Evolutionary conservation across 139 green algal genomes (phyloP).

Genomic region (Coelastrella sp.): DNA sequence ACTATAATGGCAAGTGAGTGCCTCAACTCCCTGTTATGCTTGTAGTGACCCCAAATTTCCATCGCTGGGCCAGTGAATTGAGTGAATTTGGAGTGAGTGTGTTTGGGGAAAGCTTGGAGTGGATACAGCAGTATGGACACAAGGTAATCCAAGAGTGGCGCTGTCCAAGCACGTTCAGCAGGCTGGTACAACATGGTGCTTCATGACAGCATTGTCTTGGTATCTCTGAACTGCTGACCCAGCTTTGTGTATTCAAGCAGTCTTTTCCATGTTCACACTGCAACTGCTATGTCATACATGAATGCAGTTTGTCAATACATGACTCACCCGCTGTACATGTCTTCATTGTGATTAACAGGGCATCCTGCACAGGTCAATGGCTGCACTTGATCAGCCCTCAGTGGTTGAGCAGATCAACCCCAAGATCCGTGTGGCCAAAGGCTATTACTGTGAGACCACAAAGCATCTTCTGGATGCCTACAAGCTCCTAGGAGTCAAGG

Average conservation of each 20-base stretch:
- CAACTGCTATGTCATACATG: too few relatives aligned
- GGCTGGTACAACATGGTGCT: too few relatives aligned
- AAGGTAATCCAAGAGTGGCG: too few relatives aligned
- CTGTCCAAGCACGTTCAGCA: too few relatives aligned
- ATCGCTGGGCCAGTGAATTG: slow-evolving; percentile 13
- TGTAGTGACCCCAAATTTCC: slow-evolving; percentile 32
- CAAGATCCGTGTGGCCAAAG: slow-evolving; percentile 22
- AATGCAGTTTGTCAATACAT: too few relatives aligned
- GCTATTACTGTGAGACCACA: slow-evolving; percentile 10
- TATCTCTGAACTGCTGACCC: too few relatives aligned
- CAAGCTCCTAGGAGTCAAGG: slow-evolving; percentile 1
- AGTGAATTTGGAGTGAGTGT: slow-evolving; percentile 31
- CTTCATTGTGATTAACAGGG: too few relatives aligned
- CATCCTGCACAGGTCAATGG: slow-evolving; percentile 23
- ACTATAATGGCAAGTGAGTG: too few relatives aligned
- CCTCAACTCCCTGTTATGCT: too few relatives aligned
- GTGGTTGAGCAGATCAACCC: slow-evolving; percentile 21
- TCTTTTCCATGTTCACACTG: too few relatives aligned
- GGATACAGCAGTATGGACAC: slow-evolving; percentile 32
- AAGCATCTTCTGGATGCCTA: slow-evolving; percentile 31
- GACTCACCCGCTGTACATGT: too few relatives aligned
- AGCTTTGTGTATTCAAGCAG: too few relatives aligned
- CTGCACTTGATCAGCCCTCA: not conserved
- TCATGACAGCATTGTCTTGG: not conserved
- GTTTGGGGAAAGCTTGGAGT: slow-evolving; percentile 36